Evolutionary conservation across 208 protist species (phyloP).

Genomic region (Porcisia deanei): DNA sequence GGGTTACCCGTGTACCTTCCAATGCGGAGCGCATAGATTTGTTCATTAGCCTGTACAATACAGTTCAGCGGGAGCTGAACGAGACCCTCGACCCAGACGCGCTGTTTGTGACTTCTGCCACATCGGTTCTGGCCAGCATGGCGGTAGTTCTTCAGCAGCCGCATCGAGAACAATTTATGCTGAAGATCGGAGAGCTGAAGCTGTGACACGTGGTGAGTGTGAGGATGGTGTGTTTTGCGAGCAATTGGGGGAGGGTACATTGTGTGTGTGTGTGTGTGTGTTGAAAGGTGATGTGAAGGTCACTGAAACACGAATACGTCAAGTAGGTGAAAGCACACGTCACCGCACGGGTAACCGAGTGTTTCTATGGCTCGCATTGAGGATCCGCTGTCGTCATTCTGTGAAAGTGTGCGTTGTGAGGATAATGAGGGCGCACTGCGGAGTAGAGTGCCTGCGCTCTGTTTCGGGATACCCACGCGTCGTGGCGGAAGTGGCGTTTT

Average conservation of each 20-base stretch:
- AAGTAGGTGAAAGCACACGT: not conserved
- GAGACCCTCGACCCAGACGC: slow-evolving; percentile 75
- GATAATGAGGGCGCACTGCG: not conserved
- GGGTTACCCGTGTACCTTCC: slow-evolving; percentile 45
- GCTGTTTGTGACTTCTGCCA: slow-evolving; percentile 67
- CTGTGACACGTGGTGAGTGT: slow-evolving; percentile 26
- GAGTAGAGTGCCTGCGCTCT: not conserved
- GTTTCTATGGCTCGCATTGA: not conserved
- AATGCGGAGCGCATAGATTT: slow-evolving; percentile 72
- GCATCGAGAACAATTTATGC: slow-evolving; percentile 72
- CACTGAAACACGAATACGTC: not conserved
- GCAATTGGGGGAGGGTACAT: not conserved
- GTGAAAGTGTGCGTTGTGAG: not conserved
- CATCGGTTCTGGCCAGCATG: slow-evolving; percentile 76
- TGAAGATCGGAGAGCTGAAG: slow-evolving; percentile 67
- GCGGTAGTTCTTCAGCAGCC: slow-evolving; percentile 53
- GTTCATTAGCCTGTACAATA: slow-evolving; percentile 66
- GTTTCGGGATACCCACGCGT: not conserved
- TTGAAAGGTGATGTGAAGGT: not conserved
- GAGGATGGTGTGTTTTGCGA: not conserved
- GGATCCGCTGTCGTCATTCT: not conserved
- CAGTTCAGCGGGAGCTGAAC: slow-evolving; percentile 59
- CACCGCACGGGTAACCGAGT: not conserved
- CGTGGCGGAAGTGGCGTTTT: not conserved
- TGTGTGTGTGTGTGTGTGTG: slow-evolving; percentile 11